phyloP scores from a whole-genome alignment of 2,329 filamentous ascomycete genomes.

The Cordyceps javanica region DNA sequence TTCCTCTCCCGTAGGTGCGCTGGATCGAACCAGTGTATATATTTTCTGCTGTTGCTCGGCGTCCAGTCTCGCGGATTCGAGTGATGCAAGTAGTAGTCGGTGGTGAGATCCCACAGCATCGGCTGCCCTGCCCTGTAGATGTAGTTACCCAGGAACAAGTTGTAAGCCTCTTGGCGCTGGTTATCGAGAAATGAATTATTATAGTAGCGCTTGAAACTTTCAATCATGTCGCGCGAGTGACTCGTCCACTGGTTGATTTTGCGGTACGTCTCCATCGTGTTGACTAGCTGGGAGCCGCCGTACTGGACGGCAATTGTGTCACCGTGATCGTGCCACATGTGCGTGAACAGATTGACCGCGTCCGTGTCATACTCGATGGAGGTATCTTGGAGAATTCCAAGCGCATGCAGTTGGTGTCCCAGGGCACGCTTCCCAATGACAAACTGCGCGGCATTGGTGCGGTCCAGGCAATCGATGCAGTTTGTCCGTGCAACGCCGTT shows the following conservation, averaged over 20 bases:
- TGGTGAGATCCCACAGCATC: conserved; percentile 93
- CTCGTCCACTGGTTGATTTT: conserved; percentile 99
- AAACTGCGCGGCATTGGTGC: conserved; percentile 96
- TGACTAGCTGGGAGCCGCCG: conserved; percentile 92
- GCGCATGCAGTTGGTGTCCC: conserved; percentile 83
- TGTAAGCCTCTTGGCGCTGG: conserved; percentile 97
- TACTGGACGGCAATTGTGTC: conserved; percentile 98
- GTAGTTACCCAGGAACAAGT: conserved; percentile 94
- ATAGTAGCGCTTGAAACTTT: conserved; percentile 98
- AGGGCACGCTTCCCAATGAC: conserved; percentile 93
- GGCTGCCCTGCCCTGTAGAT: conserved; percentile 81
- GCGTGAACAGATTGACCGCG: conserved; percentile 90
- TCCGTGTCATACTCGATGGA: conserved; percentile 90
- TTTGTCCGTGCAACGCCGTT: conserved; percentile 94
- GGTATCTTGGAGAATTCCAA: conserved; percentile 77
- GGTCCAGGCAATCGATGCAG: conserved; percentile 95
- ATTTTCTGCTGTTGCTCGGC: conserved; percentile 56
- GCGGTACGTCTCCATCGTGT: conserved; percentile 98
- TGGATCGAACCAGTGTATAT: conserved; percentile 85
- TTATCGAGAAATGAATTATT: conserved; percentile 97
- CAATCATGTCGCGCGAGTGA: conserved; percentile 96
- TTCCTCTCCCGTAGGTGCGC: conserved; percentile 37
- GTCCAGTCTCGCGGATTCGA: conserved; percentile 71
- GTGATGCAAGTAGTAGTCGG: conserved; percentile 95
- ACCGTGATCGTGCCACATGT: conserved; percentile 97